A percentile compares a stretch with the other conserved stretches of the same genome.
These are phyloP conservation scores for Flueggea neowawraea DNA, from an alignment of 441 rosid species.

Conservation along the genomic window DNA sequence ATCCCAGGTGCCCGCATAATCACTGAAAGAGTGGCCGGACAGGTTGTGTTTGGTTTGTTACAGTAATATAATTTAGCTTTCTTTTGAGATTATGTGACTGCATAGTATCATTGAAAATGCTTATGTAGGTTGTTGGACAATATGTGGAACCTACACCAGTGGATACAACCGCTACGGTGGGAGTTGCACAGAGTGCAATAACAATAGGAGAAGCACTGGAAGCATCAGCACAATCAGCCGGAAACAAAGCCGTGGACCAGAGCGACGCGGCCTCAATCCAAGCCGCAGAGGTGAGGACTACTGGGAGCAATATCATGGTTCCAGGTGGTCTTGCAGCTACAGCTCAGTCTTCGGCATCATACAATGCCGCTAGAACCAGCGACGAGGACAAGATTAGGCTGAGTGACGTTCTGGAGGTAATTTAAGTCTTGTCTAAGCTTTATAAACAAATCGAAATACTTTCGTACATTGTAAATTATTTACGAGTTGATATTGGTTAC, in stretches of 20 bases:
- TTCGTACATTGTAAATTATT: no score
- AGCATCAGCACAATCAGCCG: slow-evolving; percentile 41
- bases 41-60: slow-evolving; percentile 28
- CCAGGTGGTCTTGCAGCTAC: slow-evolving; percentile 65
- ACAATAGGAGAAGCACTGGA: slow-evolving; percentile 81
- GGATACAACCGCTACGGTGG: slow-evolving; percentile 15
- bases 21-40: slow-evolving; percentile 60
- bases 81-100: no score
- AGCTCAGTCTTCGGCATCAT: slow-evolving; percentile 61
- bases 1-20: slow-evolving; percentile 57
- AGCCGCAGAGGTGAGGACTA: slow-evolving; percentile 71
- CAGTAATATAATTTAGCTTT: no score
- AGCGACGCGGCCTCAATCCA: slow-evolving; percentile 75
- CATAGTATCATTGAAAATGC: no score
- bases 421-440: no score
- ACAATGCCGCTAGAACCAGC: slow-evolving; percentile 32
- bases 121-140: slow-evolving; percentile 50
- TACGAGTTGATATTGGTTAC: no score
- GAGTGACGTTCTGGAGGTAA: slow-evolving; percentile 41
- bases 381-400: slow-evolving; percentile 59
- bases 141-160: slow-evolving; percentile 41
- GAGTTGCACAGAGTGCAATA: slow-evolving; percentile 24
- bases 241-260: slow-evolving; percentile 53
- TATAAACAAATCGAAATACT: no score
- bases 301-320: slow-evolving; percentile 38